phyloP scores from a whole-genome alignment of 2,329 filamentous ascomycete species.

The Penicillium sumatraense region DNA sequence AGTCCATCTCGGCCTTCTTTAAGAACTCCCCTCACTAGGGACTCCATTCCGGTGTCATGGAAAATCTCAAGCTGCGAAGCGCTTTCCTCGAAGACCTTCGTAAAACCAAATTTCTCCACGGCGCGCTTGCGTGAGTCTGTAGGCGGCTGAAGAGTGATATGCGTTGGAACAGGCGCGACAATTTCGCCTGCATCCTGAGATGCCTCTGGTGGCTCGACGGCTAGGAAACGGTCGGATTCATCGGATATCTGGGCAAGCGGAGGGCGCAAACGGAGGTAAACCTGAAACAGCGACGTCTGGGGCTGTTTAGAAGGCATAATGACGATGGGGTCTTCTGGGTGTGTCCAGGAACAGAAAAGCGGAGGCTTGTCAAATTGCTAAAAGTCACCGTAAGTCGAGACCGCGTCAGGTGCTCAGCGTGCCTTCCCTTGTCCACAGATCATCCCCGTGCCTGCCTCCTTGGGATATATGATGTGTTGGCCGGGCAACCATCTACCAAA shows the following conservation, averaged over 20 bases:
- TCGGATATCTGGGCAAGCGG: slow-evolving; percentile 52
- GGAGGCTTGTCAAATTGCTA: slow-evolving; percentile 4
- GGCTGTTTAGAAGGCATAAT: slow-evolving; percentile 48
- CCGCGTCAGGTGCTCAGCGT: neutral
- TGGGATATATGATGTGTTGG: slow-evolving; percentile 10
- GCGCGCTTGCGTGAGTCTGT: slow-evolving; percentile 82
- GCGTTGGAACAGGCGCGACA: slow-evolving; percentile 55
- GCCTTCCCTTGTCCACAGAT: slow-evolving; percentile 18
- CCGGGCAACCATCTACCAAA: slow-evolving; percentile 9
- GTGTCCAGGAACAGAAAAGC: slow-evolving; percentile 9
- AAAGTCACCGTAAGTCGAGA: slow-evolving; percentile 1
- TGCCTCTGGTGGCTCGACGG: slow-evolving; percentile 66
- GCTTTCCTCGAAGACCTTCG: slow-evolving; percentile 86
- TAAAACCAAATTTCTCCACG: slow-evolving; percentile 93
- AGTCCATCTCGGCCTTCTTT: slow-evolving; percentile 85
- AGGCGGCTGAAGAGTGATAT: slow-evolving; percentile 79
- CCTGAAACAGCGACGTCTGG: slow-evolving; percentile 76
- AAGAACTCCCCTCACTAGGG: slow-evolving; percentile 80
- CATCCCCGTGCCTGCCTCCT: slow-evolving; percentile 8
- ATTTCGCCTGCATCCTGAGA: slow-evolving; percentile 36
- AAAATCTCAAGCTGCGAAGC: slow-evolving; percentile 87
- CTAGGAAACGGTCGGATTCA: slow-evolving; percentile 70
- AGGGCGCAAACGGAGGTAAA: slow-evolving; percentile 85
- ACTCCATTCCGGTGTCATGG: slow-evolving; percentile 73
- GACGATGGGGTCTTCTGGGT: neutral